These are phyloP conservation scores for Guadua angustifolia DNA, from an alignment of 176 grass and related monocot genomes.

Conservation along the genomic window DNA sequence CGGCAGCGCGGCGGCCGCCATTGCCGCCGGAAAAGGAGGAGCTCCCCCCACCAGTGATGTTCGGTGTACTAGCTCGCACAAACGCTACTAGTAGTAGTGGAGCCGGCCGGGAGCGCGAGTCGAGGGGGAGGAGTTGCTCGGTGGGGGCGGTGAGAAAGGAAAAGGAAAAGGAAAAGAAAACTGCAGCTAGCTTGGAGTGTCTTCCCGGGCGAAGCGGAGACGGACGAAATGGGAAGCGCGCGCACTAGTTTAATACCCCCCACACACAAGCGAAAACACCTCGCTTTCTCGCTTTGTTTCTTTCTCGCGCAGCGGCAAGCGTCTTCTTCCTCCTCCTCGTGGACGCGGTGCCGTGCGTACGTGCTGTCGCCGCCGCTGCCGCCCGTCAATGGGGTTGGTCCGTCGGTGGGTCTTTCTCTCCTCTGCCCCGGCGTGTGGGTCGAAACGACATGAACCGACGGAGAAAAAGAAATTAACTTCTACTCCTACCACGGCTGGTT, in stretches of 20 bases:
- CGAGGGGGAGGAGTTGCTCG: conserved; percentile 27
- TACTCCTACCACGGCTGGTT: too few species aligned
- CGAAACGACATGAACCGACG: too few species aligned
- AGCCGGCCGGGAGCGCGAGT: neutral
- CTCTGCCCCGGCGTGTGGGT: neutral
- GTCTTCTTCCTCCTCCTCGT: neutral
- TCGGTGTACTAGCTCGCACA: conserved; percentile 34
- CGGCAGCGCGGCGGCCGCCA: conserved; percentile 27
- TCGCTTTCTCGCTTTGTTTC: conserved; percentile 7
- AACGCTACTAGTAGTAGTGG: neutral
- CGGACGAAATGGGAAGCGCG: neutral
- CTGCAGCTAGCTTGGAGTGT: neutral
- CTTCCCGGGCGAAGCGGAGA: conserved; percentile 28
- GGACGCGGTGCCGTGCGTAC: neutral
- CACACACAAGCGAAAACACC: too few species aligned
- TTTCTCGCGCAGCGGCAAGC: neutral
- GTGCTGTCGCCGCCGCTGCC: neutral
- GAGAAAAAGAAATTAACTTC: too few species aligned
- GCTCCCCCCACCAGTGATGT: neutral
- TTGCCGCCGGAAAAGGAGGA: neutral
- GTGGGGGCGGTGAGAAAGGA: conserved; percentile 19
- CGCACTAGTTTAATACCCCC: conserved; percentile 21
- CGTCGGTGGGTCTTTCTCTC: neutral
- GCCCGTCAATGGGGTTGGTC: neutral
- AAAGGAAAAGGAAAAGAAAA: neutral